Evolutionary conservation across 805 yeast genomes (phyloP), one percentile per base, ranked within the genome.

Genomic region (Myxozyma mucilagina): DNA sequence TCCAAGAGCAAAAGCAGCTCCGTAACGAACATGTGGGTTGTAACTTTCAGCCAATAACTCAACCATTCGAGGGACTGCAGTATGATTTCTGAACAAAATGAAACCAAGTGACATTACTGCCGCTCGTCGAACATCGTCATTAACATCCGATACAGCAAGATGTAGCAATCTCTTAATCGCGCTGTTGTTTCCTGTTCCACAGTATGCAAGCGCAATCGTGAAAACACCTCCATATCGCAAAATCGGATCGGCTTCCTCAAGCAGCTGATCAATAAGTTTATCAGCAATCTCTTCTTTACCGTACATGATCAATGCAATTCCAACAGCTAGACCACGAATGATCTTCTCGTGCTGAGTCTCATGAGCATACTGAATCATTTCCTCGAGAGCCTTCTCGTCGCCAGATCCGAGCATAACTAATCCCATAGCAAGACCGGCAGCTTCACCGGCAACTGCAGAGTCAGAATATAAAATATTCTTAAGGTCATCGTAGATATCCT

Each of bases 11-110:
- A 94, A 80, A 1, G 98, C 97, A 36, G 97, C 89, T 78, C 99
- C 99, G 73, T 94, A 94, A 74, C 99, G 89, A 41, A 94, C 98
- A 73, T 94, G 97, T 13, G 99, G 97, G 74, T 94, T 94, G 75
- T 94, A 97, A 0, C 97, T 89, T 75, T 91, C 96, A 0, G 97
- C 84, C 68, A 94, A 81, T 59, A 94, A 80, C 74, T 93, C 96
- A 42, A 94, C 97, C 77, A 94, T 88, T 68, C 96, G 87, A 59
- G 99, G 99, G 20, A 94, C 93, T 0, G 97, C 91, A 14, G 91
- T 86, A 74, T 90, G 89, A 73, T 92, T 96, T 72, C 97, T 89
- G 61, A 93, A 81, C 68, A 94, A 80, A 51, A 94, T 87, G 76
- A 94, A 94, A 20, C 99, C 99, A 56, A 94, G 81, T 7, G 91